Evolutionary conservation across 768 basidiomycete species (phyloP), one percentile per base, ranked within the genome.

Genomic region (Fomitopsis pulvina): DNA sequence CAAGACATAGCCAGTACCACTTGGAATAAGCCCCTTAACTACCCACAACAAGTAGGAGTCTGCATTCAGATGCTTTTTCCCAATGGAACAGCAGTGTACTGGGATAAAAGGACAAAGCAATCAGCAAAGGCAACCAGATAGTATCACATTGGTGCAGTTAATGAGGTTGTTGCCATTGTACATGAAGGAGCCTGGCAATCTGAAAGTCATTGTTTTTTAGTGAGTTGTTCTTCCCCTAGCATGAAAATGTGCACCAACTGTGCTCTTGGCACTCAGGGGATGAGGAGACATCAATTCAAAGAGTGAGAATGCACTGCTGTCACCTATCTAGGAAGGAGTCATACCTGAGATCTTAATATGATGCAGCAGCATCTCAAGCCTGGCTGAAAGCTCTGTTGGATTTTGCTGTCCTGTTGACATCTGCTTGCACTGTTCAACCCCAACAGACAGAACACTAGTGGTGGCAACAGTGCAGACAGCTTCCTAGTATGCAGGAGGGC

Each of bases 111-210:
- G 29, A 30, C 44, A 32, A 46, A 50, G 11, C 27, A 48, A 61
- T 28, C 57, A 63, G 27, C 52, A 65, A 11, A 67, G 83, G 22
- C 69, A 76, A 44, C 68, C 69, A 6, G 66, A 74, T 28, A 74
- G 85, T 30, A 89, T 86, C 4, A 84, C 89, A 3, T 89, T 86
- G 40, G 87, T 89, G 63, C 81, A 90, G 45, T 88, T 85, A 4
- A 87, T 85, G 7, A 79, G 76, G 25, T 88, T 83, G 4, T 63
- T 92, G 26, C 89, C 89, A 4, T 78, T 74, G 25, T 92, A 92
- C 57, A 86, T 79, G 70, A 89, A 89, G 66, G 88, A 92, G 52
- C 87, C 89, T 0, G 88, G 87, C 14, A 89, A 89, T 42, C 73
- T 82, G 32, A 89, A 92, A 62, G 72, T 92, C 25, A 89, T 92